Conservation (phyloP, 2,329 filamentous ascomycete species). For the Neonectria sp. region DNA sequence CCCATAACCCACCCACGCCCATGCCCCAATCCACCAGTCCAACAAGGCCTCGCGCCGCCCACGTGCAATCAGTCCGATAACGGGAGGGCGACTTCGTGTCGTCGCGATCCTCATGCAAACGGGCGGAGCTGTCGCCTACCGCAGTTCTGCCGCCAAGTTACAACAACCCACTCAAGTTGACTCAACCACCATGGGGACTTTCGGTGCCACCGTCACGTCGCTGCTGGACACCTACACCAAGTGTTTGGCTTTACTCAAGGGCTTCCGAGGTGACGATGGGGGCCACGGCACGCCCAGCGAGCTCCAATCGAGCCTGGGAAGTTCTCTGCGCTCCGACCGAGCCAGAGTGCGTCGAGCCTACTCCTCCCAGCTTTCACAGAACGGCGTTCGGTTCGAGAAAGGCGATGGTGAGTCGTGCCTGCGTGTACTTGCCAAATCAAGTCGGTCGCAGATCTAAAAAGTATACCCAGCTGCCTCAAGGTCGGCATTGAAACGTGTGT, state of each 20-base stretch:
- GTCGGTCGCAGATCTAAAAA: slow-evolving; percentile 35
- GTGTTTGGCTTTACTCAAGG: slow-evolving; percentile 60
- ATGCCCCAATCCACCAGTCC: slow-evolving; percentile 13
- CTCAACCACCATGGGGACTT: slow-evolving; percentile 51
- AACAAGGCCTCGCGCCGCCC: slow-evolving; percentile 31
- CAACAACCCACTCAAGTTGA: slow-evolving; percentile 12
- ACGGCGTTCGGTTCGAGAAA: slow-evolving; percentile 59
- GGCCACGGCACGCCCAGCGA: slow-evolving; percentile 44
- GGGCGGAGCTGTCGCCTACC: slow-evolving; percentile 31
- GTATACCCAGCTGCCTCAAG: slow-evolving; percentile 53
- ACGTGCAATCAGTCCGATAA: slow-evolving; percentile 41
- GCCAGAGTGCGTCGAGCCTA: slow-evolving; percentile 61
- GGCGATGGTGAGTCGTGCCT: slow-evolving; percentile 62
- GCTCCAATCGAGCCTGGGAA: slow-evolving; percentile 48
- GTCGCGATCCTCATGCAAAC: slow-evolving; percentile 37
- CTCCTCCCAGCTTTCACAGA: slow-evolving; percentile 56
- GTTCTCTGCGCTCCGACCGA: slow-evolving; percentile 57
- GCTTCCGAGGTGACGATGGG: slow-evolving; percentile 45
- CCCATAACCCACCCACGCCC: background rate
- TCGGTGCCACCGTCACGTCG: slow-evolving; percentile 60
- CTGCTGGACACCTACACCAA: slow-evolving; percentile 65
- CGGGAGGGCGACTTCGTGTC: slow-evolving; percentile 32
- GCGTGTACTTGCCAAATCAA: slow-evolving; percentile 23
- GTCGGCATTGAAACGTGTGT: slow-evolving; percentile 57
- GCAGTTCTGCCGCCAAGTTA: slow-evolving; percentile 25